Base-by-base conservation (phyloP, 2,329 filamentous ascomycete species). In the Madurella mycetomatis region DNA sequence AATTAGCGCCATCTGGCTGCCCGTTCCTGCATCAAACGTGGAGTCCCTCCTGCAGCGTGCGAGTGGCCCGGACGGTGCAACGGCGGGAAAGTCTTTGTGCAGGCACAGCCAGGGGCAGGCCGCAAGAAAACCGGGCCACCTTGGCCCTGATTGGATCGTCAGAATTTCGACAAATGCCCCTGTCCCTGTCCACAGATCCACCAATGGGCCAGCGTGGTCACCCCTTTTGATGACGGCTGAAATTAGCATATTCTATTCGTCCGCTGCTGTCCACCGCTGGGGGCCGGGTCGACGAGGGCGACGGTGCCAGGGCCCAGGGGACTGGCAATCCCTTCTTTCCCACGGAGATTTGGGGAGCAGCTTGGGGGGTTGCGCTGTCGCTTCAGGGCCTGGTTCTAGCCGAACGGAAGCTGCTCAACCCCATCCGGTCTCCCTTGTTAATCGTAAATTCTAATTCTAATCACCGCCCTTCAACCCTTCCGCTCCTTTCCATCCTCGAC, bases 191-290 rank as follows among this genome's bases (percentile, higher is more conserved):
- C 30, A 12, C 41, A 44, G 44, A 42, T 43, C 58, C 53, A 52
- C 54, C 18, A 17, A 30, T 47, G 44, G 48, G 46, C 48, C 48
- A 17, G 49, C 51, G 48, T 48, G 52, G 37, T 48, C 49, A 8
- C 54, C 58, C 62, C 54, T 57, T 63, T 62, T 65, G 64, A 56
- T 61, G 62, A 57, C 51, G 60, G 58, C 56, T 59, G 58, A 64
- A 60, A 66, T 66, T 58, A 64, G 62, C 62, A 61, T 59, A 60
- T 62, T 59, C 58, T 58, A 66, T 64, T 64, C 61, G 63, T 58
- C 60, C 47, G 56, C 54, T 41, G 53, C 34, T 37, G 37, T 46
- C 25, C 40, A 47, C 40, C 15, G 49, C 49, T 45, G 47, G 19
- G 12, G 40, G 51, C 44, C 37, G 55, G 51, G 41, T 9, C 30